These are phyloP conservation scores for Saturnispora gosingensis DNA, from an alignment of 805 yeast species.

Conservation along the genomic window DNA sequence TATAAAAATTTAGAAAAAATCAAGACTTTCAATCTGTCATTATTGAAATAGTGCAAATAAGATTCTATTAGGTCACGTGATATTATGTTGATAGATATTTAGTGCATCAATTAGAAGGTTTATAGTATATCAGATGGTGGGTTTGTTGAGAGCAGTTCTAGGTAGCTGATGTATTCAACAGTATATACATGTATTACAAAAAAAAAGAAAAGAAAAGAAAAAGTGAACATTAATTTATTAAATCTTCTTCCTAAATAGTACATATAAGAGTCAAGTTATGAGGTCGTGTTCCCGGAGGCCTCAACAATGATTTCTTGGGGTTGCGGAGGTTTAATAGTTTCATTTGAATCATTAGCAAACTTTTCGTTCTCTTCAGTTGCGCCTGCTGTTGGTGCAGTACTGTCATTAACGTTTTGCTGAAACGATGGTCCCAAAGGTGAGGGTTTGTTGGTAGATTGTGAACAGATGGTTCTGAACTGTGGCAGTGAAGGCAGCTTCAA, in stretches of 20 bases:
- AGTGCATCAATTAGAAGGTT: too few relatives aligned
- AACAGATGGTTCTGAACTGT: not conserved
- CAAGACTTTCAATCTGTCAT: not conserved
- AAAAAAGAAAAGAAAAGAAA: not conserved
- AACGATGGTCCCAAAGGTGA: not conserved
- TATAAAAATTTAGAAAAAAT: not conserved
- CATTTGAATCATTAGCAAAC: conserved; percentile 3
- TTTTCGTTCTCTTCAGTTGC: not conserved
- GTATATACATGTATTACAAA: not conserved
- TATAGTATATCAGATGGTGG: too few relatives aligned
- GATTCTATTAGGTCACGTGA: not conserved
- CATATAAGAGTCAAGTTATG: not conserved
- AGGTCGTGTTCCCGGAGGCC: not conserved
- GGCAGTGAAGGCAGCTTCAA: not conserved
- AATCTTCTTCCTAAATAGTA: not conserved
- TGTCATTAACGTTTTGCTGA: not conserved
- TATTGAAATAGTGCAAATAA: not conserved
- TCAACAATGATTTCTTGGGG: not conserved
- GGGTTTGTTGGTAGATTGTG: not conserved
- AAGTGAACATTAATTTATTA: not conserved
- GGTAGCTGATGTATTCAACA: too few relatives aligned
- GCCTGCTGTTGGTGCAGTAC: not conserved
- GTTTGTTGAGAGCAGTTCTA: too few relatives aligned
- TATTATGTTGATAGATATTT: too few relatives aligned
- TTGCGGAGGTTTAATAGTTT: conserved; percentile 2